Base-by-base conservation (phyloP, 257 asterid species). In the Scutellaria baicalensis region DNA sequence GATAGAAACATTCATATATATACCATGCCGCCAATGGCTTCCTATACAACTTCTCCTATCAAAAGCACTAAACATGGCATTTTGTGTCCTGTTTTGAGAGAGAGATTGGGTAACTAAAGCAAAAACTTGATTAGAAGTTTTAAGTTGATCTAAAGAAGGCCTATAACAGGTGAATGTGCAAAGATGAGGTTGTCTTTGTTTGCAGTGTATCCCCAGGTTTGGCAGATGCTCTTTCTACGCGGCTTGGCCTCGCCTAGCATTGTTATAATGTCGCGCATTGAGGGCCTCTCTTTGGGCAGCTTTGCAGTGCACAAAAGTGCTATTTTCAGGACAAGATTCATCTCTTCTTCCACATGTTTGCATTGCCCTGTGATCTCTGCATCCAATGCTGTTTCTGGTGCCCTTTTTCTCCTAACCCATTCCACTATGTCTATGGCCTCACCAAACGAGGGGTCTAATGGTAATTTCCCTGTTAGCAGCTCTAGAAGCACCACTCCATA, bases 221-320 rank as follows among this genome's bases (percentile, higher is more conserved):
- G 88, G 20, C 88, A 88, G 7, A 90, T 75, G 74, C 96, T 88
- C 82, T 88, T 90, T 57, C 96, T 80, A 75, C 95, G 45, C 3
- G 97, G 97, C 79, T 90, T 88, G 18, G 92, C 97, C 85, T 90
- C 97, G 9, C 88, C 93, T 47, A 90, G 90, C 97, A 90, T 88
- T 7, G 90, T 78, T 58, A 86, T 79, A 1, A 86, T 68, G 71
- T 90, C 92, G 45, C 97, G 82, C 95, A 88, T 90, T 8, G 97
- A 88, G 2, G 95, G 92, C 71, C 97, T 82, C 23, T 88, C 95
- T 70, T 88, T 88, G 0, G 97, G 97, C 17, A 86, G 86, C 77
- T 82, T 90, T 5, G 92, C 88, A n/a, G 95, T 90, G 84, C 97
- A 88, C 17, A 88, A 71, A 39, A 88, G 86, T 52, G 93, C 93